Evolutionary conservation across 495 filamentous ascomycete species (phyloP), one percentile per base, ranked within the genome.

Genomic region (Astrothelium subdiscretum): DNA sequence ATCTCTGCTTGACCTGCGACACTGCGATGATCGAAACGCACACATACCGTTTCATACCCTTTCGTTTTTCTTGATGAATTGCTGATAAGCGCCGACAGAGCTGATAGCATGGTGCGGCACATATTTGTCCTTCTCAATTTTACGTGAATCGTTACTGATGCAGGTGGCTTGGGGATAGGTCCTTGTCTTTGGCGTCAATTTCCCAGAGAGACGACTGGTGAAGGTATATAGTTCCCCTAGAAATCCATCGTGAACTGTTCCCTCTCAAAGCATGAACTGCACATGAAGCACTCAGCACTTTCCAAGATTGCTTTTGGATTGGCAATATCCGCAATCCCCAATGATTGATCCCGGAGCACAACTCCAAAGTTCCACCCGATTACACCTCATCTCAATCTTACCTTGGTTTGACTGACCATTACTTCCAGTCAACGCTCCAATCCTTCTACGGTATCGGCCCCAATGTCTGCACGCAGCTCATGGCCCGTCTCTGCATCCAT

Each of bases 381-480:
- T 24, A 57, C 43, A 59, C 58, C 44, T 27, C 31, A 22, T 48
- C 4, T 24, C 29, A 11, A 68, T 38, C 44, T 32, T 48, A 48
- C 24, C 11, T 15, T 29, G 22, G 15, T 58, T 42, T 31, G 20
- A 38, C 61, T 61, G 48, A 59, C 32, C 1, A 3, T 20, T n/a
- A 58, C 60, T 43, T 65, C 52, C 71, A 96, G 90, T 88, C 87
- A 81, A 85, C 88, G 15, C 87, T 97, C 61, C 79, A 92, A 75
- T 77, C 78, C 57, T 97, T 97, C 84, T 97, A 96, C 76, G 91
- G 89, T 59, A 82, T 97, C 65, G 94, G 94, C 11, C 79, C 82
- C 57, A 79, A 86, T 59, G 76, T 83, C 20, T 87, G 88, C 43
- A 74, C 79, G 13, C 85, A 85, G 60, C 82, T 98, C 62, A 83